Evolutionary conservation across 352 stramenopile genomes (phyloP), one percentile per base, ranked within the genome.

Genomic region (Pythium monospermum): DNA sequence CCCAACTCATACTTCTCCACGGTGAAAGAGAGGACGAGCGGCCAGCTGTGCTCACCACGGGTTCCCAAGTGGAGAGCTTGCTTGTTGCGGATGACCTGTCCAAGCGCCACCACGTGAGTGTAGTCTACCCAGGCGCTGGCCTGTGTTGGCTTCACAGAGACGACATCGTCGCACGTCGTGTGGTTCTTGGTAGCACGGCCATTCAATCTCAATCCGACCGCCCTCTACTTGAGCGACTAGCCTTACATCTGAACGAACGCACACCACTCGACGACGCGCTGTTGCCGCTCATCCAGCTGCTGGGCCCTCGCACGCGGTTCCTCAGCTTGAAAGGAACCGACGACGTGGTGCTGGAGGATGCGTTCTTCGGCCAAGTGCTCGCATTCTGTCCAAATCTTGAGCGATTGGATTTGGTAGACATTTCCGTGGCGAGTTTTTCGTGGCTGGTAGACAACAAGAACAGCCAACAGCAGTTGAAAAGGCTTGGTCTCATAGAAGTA

Each of bases 41-140:
- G n/a, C n/a, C n/a, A n/a, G n/a, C n/a, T n/a, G n/a, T n/a, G n/a
- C n/a, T n/a, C n/a, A n/a, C n/a, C n/a, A n/a, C n/a, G n/a, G n/a
- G n/a, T n/a, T n/a, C n/a, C n/a, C n/a, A n/a, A n/a, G n/a, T n/a
- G n/a, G n/a, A n/a, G n/a, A n/a, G n/a, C n/a, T n/a, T n/a, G n/a
- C n/a, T n/a, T n/a, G 25, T 55, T 3, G 48, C 47, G 5, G 48
- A 55, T 18, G 48, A 55, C 4, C 40, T 37, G 36, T 19, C 25
- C 11, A 28, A 25, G 2, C n/a, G 15, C 6, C n/a, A 16, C 3
- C 37, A 55, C 19, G 15, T 47, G 12, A 23, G 48, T 28, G 19
- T 55, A 5, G 13, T 47, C 5, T 46, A 47, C 27, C 48, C 48
- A 3, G 48, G 48, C 15, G 48, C 48, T 7, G 35, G 36, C 4